A percentile compares a stretch with the other conserved stretches of the same genome.
Evolutionary conservation across 352 stramenopile genomes (phyloP).

Genomic region (Bremia lactucae): DNA sequence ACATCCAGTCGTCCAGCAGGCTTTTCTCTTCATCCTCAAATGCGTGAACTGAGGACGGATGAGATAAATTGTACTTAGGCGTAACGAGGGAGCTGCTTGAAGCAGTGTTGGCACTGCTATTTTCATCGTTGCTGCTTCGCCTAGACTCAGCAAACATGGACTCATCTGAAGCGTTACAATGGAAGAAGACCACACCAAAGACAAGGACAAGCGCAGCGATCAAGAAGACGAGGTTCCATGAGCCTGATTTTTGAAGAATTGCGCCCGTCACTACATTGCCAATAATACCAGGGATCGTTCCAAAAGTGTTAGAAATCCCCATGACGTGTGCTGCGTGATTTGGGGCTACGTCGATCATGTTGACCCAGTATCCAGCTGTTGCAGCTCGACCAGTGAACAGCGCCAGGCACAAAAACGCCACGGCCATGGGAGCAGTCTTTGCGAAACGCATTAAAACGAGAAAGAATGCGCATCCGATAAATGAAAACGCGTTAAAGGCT

Average conservation of each 20-base stretch:
- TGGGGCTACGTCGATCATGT: conserved; percentile 83
- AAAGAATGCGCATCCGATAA: conserved; percentile 60
- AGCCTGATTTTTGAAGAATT: conserved; percentile 57
- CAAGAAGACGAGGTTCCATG: conserved; percentile 77
- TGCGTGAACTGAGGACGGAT: conserved; percentile 20
- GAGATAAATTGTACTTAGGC: conserved; percentile 19
- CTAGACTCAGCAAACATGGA: conserved; percentile 40
- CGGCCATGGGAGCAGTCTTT: conserved; percentile 33
- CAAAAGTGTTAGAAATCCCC: conserved; percentile 81
- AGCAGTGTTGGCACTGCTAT: conserved; percentile 19
- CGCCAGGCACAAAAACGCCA: conserved; percentile 61
- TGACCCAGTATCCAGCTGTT: conserved; percentile 81
- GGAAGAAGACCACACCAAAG: conserved; percentile 64
- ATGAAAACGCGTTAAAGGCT: conserved; percentile 62
- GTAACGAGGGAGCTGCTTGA: conserved; percentile 25
- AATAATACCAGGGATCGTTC: conserved; percentile 74
- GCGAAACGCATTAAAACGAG: conserved; percentile 65
- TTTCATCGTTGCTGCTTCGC: conserved; percentile 10
- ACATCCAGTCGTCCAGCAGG: conserved; percentile 35
- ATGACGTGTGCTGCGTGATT: conserved; percentile 78
- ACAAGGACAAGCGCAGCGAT: conserved; percentile 65
- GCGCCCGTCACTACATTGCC: conserved; percentile 78
- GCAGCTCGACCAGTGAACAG: conserved; percentile 67
- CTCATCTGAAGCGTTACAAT: conserved; percentile 64
- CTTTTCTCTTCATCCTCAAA: conserved; percentile 43